Percentiles rank a stretch among this genome's conserved stretches.
Conservation (phyloP, 2,329 filamentous ascomycete genomes). For the Leptographium flavum region DNA sequence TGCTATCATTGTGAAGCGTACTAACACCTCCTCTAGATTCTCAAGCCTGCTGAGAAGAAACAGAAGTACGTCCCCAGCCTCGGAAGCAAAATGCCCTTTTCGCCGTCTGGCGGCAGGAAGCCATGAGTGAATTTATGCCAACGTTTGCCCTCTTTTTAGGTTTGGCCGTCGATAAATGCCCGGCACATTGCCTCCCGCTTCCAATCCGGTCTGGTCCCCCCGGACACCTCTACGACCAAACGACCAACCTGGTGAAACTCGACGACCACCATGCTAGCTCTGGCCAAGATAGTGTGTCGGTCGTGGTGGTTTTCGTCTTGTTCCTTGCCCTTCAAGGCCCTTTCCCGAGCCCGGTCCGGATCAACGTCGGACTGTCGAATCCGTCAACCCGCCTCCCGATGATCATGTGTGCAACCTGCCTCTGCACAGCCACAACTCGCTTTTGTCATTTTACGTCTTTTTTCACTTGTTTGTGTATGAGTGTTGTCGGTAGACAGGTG, state of each 20-base stretch:
- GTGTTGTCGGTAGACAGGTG: slow-evolving; percentile 3
- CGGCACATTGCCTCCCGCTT: background rate
- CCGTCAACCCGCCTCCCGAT: background rate
- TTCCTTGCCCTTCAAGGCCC: background rate
- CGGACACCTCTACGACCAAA: background rate
- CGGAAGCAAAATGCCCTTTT: slow-evolving; percentile 50
- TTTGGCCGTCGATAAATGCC: slow-evolving; percentile 78
- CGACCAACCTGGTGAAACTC: background rate
- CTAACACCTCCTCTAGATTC: slow-evolving; percentile 45
- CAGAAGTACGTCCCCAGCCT: slow-evolving; percentile 93
- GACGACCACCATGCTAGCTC: background rate
- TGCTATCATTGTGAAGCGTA: slow-evolving; percentile 10
- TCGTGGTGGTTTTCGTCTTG: background rate
- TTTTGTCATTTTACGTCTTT: slow-evolving; percentile 1
- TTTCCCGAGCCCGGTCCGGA: background rate
- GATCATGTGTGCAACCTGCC: background rate
- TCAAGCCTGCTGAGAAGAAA: slow-evolving; percentile 99
- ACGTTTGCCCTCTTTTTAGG: slow-evolving; percentile 62
- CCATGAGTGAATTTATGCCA: slow-evolving; percentile 40
- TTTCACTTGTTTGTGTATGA: slow-evolving; percentile 3
- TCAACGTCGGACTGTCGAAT: slow-evolving; percentile 2
- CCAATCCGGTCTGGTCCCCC: background rate
- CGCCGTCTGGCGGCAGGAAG: slow-evolving; percentile 45
- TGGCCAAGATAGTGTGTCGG: background rate
- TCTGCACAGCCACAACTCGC: slow-evolving; percentile 1